Evolutionary conservation across 75 land plant species (phyloP), one percentile per base, ranked within the genome.

Genomic region (Cryptomeria japonica): DNA sequence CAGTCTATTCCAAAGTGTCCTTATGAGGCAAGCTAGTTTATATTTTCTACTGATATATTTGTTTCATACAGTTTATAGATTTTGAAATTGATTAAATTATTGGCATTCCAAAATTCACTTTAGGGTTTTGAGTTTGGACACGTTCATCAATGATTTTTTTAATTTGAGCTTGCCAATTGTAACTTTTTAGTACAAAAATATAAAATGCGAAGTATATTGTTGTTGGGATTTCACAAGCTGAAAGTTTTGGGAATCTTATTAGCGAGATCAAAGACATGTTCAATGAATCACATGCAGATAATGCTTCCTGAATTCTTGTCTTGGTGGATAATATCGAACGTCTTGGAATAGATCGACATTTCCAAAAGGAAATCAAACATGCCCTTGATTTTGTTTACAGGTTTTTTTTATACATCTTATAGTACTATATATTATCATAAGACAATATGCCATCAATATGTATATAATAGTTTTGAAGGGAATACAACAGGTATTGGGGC

Each of bases 271-370:
- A 38, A 32, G 41, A 38, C 41, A 77, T 77, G 80, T 77, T 77
- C 80, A 70, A 5, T 5, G 32, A 73, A 25, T 73, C 76, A 73
- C 3, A 96, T 84, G 97, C 99, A 2, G 94, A 95, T 34, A 98
- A 98, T 87, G 19, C 92, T 44, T 86, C 92, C 25, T 92, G 92
- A 87, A 90, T 51, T 32, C 22, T 92, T 1, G 89, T 91, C 92
- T 86, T 93, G 14, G 92, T 94, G 53, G 95, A 94, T 70, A 85
- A 89, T 15, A 84, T 93, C 3, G 89, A 93, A 36, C 88, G 93
- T 25, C 93, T 93, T 76, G 89, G 90, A 39, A 89, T 89, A 9
- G 82, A 44, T 36, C 90, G 72, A 38, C 86, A 84, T n/a, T 90
- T 90, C 10, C 18, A 75, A 34, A 19, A 70, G 31, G 91, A 90